Evolutionary conservation across 352 stramenopile genomes (phyloP), one percentile per base, ranked within the genome.

Genomic region (Phytophthora sp.): DNA sequence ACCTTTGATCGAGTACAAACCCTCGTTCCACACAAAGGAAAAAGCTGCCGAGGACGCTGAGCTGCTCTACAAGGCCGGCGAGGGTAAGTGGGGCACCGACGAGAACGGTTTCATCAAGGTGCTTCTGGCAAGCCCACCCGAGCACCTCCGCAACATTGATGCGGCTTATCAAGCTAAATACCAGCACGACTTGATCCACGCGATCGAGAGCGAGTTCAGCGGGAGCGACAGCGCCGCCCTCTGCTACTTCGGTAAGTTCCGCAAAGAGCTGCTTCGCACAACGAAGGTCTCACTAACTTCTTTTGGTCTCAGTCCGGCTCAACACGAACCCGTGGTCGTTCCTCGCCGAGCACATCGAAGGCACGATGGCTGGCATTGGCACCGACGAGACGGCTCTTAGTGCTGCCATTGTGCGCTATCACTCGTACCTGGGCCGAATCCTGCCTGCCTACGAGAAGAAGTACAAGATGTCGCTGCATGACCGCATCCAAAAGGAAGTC

Each of bases 71-170:
- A 90, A 90, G 21, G 79, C 85, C 4, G 85, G 85, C 34, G 79
- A 94, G 51, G 85, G 81, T 59, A 89, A 91, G 63, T 91, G 79
- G 79, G 82, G 82, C 49, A 94, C 82, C 37, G 82, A 94, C 59
- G 82, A 88, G 45, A 76, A 81, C 11, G 58, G 38, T 3, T 91
- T 94, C 57, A 67, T 84, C 24, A 91, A 89, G 58, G 66, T 85
- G 30, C 52, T 91, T 35, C 50, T 90, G 38, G 53, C 77, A 10
- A 90, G 78, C 48, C 81, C 82, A n/a, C 75, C 79, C 2, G 53
- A 82, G 68, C 81, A 91, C 62, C 28, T 94, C 24, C 62, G 63
- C 21, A 73, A 83, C 31, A 82, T 94, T 32, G 55, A 94, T 23
- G 66, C 60, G 21, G 59, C 72, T 5, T 94, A 94, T 63, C 56